Percentiles rank a stretch among this genome's conserved stretches.
phyloP scores from a whole-genome alignment of 2,329 filamentous ascomycete genomes.

The Metarhizium brunneum region DNA sequence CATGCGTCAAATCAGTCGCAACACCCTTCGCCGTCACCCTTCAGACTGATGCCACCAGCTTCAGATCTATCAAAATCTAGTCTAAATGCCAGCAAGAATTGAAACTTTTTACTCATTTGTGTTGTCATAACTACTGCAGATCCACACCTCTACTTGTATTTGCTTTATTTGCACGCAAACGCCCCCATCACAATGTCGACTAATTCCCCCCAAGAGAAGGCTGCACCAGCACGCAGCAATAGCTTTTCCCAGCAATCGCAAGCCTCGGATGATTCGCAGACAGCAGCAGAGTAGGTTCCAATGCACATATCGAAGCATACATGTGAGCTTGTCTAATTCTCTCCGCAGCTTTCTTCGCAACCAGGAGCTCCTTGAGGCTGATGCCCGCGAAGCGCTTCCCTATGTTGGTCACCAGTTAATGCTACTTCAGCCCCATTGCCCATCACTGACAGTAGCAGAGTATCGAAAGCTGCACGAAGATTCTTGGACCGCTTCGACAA shows the following conservation, averaged over 20 bases:
- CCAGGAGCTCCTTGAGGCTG: conserved; percentile 85
- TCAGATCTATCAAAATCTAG: neutral
- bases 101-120: neutral
- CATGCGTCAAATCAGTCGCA: neutral
- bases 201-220: conserved; percentile 22
- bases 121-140: neutral
- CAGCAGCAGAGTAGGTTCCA: conserved; percentile 55
- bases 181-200: conserved; percentile 20
- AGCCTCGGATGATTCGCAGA: conserved; percentile 57
- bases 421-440: conserved; percentile 7
- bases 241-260: conserved; percentile 50
- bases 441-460: conserved; percentile 46
- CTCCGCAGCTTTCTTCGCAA: conserved; percentile 69
- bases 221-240: conserved; percentile 33
- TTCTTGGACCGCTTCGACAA: conserved; percentile 81
- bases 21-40: too few relatives aligned
- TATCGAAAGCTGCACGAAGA: conserved; percentile 86
- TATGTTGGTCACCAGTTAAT: conserved; percentile 52
- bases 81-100: neutral
- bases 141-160: neutral
- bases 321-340: neutral
- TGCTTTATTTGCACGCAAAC: neutral
- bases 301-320: neutral
- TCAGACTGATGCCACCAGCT: neutral
- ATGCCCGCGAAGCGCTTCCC: conserved; percentile 88